Evolutionary conservation across 2,329 filamentous ascomycete genomes (phyloP).

Genomic region (Aaosphaeria pasadenensis): DNA sequence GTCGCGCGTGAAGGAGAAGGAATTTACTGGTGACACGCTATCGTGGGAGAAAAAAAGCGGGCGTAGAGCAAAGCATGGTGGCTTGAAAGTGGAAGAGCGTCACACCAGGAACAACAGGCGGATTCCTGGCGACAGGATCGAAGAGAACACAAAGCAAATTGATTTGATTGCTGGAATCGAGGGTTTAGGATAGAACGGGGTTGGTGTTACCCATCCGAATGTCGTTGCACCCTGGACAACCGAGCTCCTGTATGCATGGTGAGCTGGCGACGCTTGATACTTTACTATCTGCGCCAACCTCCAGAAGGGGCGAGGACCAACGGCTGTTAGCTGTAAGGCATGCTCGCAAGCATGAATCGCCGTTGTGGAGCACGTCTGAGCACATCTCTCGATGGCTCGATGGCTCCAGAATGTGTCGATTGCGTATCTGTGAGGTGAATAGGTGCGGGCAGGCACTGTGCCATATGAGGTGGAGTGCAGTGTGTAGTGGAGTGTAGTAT

Average conservation of each 20-base stretch:
- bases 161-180: conserved; percentile 36
- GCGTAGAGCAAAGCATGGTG: conserved; percentile 28
- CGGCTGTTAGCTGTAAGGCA: conserved; percentile 33
- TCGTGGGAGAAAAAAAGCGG: conserved; percentile 22
- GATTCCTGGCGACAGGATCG: conserved; percentile 22
- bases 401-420: too few relatives aligned
- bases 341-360: conserved; percentile 32
- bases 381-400: not conserved
- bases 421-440: too few relatives aligned
- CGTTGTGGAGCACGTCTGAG: conserved; percentile 25
- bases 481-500: too few relatives aligned
- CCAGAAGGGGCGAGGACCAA: conserved; percentile 34
- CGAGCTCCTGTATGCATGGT: conserved; percentile 36
- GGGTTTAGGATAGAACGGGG: conserved; percentile 29
- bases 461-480: too few relatives aligned
- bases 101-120: conserved; percentile 31
- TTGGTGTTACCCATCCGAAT: conserved; percentile 32
- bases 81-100: conserved; percentile 28
- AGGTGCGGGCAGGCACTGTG: too few relatives aligned
- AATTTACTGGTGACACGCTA: conserved; percentile 35
- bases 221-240: conserved; percentile 25
- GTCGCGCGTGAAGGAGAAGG: conserved; percentile 24
- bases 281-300: conserved; percentile 33
- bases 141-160: conserved; percentile 14
- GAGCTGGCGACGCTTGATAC: conserved; percentile 38